Conservation (phyloP, 2,329 filamentous ascomycete genomes). For the Trichoderma hamatum region DNA sequence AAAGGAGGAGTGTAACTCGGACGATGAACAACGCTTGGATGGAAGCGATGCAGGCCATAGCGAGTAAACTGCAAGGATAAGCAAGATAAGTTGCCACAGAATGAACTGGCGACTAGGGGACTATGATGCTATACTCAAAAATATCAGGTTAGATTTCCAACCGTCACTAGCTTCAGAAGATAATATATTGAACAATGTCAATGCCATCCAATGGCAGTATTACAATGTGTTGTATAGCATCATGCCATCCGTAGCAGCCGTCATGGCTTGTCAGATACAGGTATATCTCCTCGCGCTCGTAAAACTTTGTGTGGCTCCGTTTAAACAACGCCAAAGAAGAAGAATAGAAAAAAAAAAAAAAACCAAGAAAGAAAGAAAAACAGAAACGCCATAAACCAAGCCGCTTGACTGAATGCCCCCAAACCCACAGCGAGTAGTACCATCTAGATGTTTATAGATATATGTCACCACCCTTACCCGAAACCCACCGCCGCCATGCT, state of each 20-base stretch:
- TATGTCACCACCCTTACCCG: conserved; percentile 87
- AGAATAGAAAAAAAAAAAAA: not conserved
- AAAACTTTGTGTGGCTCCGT: not conserved
- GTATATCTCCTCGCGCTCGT: not conserved
- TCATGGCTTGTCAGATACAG: conserved; percentile 2
- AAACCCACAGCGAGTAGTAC: conserved; percentile 2
- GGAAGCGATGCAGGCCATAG: not conserved
- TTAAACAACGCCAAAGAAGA: not conserved
- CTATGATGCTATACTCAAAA: not conserved
- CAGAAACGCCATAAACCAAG: not conserved
- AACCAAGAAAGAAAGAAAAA: not conserved
- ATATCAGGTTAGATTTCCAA: not conserved
- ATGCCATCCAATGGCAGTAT: not conserved
- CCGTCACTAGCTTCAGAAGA: not conserved
- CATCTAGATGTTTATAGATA: conserved; percentile 59
- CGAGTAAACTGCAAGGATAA: not conserved
- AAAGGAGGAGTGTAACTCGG: not conserved
- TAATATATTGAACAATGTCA: not conserved
- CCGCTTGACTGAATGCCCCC: not conserved
- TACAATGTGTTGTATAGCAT: not conserved
- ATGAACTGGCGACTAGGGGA: not conserved
- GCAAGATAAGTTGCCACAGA: not conserved
- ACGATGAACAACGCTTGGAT: not conserved
- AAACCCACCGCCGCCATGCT: conserved; percentile 87
- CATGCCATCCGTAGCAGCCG: conserved; percentile 1